These are phyloP conservation scores for Pythium guiyangense DNA, from an alignment of 352 stramenopile species.

Conservation along the genomic window DNA sequence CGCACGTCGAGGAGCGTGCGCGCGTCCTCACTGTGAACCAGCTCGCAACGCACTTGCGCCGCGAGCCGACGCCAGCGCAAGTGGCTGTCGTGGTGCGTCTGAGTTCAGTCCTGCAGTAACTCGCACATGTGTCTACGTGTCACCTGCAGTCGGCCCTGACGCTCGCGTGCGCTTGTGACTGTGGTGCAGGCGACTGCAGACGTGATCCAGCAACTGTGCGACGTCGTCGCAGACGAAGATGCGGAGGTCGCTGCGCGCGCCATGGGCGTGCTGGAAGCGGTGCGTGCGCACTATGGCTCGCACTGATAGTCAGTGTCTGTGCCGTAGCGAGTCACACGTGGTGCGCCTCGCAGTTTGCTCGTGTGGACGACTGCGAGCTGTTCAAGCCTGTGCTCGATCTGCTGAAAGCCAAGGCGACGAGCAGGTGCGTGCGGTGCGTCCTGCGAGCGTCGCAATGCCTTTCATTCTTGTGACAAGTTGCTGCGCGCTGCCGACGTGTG, in stretches of 20 bases:
- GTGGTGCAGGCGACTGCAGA: slow-evolving; percentile 33
- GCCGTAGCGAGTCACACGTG: too few relatives aligned
- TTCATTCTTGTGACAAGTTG: too few relatives aligned
- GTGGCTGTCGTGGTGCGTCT: slow-evolving; percentile 42
- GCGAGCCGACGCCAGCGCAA: slow-evolving; percentile 42
- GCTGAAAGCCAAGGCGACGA: slow-evolving; percentile 35
- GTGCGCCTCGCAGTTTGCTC: slow-evolving; percentile 37
- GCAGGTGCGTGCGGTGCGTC: slow-evolving; percentile 26
- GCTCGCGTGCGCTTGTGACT: too few relatives aligned
- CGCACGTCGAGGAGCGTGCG: slow-evolving; percentile 54
- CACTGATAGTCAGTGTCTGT: not conserved
- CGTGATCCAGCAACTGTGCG: slow-evolving; percentile 55
- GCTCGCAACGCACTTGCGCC: slow-evolving; percentile 58
- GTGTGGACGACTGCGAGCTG: slow-evolving; percentile 27
- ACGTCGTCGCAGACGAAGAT: slow-evolving; percentile 60
- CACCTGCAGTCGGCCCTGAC: too few relatives aligned
- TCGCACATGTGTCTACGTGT: not conserved
- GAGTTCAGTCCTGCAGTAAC: not conserved
- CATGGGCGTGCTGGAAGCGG: slow-evolving; percentile 53
- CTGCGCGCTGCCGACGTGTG: slow-evolving; percentile 5
- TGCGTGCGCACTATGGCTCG: slow-evolving; percentile 13
- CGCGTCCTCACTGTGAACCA: slow-evolving; percentile 67
- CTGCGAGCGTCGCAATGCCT: not conserved
- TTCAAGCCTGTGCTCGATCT: slow-evolving; percentile 51
- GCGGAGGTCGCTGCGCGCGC: slow-evolving; percentile 65